Conservation (phyloP, 1,284 basidiomycete species). For the Pseudozyma pruni region DNA sequence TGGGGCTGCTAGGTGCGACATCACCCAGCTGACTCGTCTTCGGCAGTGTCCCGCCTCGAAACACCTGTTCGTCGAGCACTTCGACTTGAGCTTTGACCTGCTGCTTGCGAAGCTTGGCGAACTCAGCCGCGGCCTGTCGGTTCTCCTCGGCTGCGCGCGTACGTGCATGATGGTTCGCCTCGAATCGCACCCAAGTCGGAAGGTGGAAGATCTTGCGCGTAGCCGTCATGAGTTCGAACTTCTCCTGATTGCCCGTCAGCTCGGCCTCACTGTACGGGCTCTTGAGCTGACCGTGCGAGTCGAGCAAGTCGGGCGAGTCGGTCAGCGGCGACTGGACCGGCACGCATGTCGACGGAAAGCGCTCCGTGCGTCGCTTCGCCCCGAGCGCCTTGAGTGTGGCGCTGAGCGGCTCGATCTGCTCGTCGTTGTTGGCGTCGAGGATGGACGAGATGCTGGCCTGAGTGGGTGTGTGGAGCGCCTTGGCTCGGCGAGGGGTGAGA, state of each 20-base stretch:
- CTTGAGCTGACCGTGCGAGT: no score
- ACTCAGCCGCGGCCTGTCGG: slow-evolving; percentile 8
- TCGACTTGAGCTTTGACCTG: no score
- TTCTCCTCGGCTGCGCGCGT: slow-evolving; percentile 4
- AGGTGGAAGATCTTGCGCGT: slow-evolving; percentile 22
- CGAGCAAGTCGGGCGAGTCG: background rate
- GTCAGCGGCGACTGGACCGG: slow-evolving; percentile 3
- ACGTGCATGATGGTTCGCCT: slow-evolving; percentile 25
- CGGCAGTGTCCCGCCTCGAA: slow-evolving; percentile 3
- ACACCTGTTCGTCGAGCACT: no score
- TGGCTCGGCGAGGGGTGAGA: slow-evolving; percentile 27
- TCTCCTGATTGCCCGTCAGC: no score
- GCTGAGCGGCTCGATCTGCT: slow-evolving; percentile 24
- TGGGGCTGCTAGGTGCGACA: slow-evolving; percentile 26
- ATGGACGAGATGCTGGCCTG: slow-evolving; percentile 16
- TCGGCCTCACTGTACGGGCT: no score
- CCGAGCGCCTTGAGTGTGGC: slow-evolving; percentile 39
- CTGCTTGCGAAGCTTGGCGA: background rate
- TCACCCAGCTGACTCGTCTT: slow-evolving; percentile 20
- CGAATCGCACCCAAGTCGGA: slow-evolving; percentile 26
- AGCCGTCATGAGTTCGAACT: slow-evolving; percentile 17
- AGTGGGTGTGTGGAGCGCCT: slow-evolving; percentile 31
- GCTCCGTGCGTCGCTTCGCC: slow-evolving; percentile 22
- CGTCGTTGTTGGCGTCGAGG: background rate
- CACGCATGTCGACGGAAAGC: slow-evolving; percentile 13